A percentile compares a stretch with the other conserved stretches of the same genome.
These are phyloP conservation scores for Stentor coeruleus DNA, from an alignment of 73 alveolate genomes.

Conservation along the genomic window DNA sequence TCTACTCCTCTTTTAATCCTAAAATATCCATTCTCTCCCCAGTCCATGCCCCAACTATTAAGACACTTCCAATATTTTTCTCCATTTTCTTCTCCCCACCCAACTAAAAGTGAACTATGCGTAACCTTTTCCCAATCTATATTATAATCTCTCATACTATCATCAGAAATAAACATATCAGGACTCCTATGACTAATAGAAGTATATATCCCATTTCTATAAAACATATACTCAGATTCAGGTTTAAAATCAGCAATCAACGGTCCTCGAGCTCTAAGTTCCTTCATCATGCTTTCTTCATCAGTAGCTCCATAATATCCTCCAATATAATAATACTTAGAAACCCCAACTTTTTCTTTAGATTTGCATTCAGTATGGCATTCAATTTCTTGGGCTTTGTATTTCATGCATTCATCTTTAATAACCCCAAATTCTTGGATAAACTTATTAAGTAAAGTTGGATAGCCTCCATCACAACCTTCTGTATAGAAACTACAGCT, in stretches of 20 bases:
- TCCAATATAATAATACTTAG: constrained; percentile 44
- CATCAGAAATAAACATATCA: constrained; percentile 36
- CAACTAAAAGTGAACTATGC: constrained; percentile 71
- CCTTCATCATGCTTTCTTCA: constrained; percentile 77
- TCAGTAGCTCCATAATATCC: constrained; percentile 68
- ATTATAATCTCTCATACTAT: constrained; percentile 45
- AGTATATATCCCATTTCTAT: constrained; percentile 60
- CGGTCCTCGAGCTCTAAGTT: constrained; percentile 84
- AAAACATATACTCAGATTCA: constrained; percentile 42
- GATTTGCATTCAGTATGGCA: constrained; percentile 19
- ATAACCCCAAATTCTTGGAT: constrained; percentile 56
- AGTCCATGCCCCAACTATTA: constrained; percentile 88
- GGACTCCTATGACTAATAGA: constrained; percentile 25
- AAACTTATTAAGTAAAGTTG: constrained; percentile 67
- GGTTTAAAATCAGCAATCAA: constrained; percentile 57
- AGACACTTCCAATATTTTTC: constrained; percentile 79
- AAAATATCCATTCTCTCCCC: constrained; percentile 89
- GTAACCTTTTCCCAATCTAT: constrained; percentile 53
- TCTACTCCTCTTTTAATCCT: constrained; percentile 69
- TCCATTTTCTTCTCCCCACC: constrained; percentile 77
- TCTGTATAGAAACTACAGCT: constrained; percentile 73
- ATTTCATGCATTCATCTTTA: constrained; percentile 46
- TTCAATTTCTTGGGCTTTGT: constrained; percentile 31
- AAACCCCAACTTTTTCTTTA: constrained; percentile 10
- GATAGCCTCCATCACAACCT: constrained; percentile 91